phyloP scores from a whole-genome alignment of 805 yeast species.

The Blastobotrys terrestris region DNA sequence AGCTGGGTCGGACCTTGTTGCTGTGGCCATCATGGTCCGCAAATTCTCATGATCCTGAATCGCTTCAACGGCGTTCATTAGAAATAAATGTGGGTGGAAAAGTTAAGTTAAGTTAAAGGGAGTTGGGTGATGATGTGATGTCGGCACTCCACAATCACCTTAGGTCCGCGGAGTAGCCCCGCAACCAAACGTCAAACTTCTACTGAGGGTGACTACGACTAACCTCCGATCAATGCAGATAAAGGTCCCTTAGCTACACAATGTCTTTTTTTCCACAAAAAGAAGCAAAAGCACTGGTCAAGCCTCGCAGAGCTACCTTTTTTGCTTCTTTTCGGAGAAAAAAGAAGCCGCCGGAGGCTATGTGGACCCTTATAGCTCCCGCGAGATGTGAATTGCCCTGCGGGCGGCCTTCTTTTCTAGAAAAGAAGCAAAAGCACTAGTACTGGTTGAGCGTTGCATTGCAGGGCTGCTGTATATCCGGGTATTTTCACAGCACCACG shows the following conservation, averaged over 20 bases:
- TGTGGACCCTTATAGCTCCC: background rate
- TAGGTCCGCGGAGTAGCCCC: background rate
- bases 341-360: background rate
- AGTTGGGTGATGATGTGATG: background rate
- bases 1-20: background rate
- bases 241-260: too few relatives aligned
- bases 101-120: too few relatives aligned
- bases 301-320: background rate
- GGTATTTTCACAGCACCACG: too few relatives aligned
- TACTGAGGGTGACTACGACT: background rate
- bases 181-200: too few relatives aligned
- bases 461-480: too few relatives aligned
- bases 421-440: too few relatives aligned
- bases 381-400: too few relatives aligned
- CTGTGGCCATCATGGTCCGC: background rate
- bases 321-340: background rate
- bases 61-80: conserved; percentile 3
- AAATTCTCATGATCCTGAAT: background rate
- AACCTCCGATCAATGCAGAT: background rate
- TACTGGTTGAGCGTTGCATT: too few relatives aligned
- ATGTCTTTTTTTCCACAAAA: background rate
- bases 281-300: background rate
- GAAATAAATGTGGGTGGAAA: too few relatives aligned
- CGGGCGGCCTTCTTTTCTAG: too few relatives aligned
- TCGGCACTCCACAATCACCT: background rate